Conservation (phyloP, 108 stramenopile genomes). For the Discostella stelligeroides region DNA sequence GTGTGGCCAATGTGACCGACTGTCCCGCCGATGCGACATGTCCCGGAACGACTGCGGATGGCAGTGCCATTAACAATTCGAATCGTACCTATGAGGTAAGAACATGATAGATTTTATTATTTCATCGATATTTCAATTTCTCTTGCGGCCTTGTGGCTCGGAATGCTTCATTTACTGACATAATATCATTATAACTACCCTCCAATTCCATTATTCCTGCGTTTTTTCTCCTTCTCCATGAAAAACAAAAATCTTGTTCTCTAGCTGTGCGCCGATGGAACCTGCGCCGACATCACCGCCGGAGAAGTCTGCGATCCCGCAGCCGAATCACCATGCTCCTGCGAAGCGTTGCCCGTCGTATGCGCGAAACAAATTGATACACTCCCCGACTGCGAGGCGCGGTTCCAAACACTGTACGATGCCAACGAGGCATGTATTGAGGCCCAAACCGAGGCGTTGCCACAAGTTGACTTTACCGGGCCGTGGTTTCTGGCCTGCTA, state of each 20-base stretch:
- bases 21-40: conserved; percentile 50
- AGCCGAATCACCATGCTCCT: conserved; percentile 36
- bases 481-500: conserved; percentile 47
- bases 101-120: no score
- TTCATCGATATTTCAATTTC: no score
- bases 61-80: neutral
- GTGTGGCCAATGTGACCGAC: conserved; percentile 43
- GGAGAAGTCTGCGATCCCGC: conserved; percentile 36
- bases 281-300: conserved; percentile 26
- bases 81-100: conserved; percentile 3
- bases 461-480: conserved; percentile 32
- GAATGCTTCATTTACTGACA: neutral
- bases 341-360: conserved; percentile 9
- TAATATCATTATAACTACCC: no score
- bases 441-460: conserved; percentile 23
- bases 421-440: conserved; percentile 23
- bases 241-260: no score
- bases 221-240: no score
- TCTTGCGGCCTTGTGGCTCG: no score
- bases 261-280: conserved; percentile 51
- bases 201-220: no score
- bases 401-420: conserved; percentile 25
- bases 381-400: conserved; percentile 18
- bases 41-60: neutral
- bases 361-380: conserved; percentile 39